A percentile compares a stretch with the other conserved stretches of the same genome.
phyloP scores from a whole-genome alignment of 148 eudicot species.

The Vaccinium darrowii region DNA sequence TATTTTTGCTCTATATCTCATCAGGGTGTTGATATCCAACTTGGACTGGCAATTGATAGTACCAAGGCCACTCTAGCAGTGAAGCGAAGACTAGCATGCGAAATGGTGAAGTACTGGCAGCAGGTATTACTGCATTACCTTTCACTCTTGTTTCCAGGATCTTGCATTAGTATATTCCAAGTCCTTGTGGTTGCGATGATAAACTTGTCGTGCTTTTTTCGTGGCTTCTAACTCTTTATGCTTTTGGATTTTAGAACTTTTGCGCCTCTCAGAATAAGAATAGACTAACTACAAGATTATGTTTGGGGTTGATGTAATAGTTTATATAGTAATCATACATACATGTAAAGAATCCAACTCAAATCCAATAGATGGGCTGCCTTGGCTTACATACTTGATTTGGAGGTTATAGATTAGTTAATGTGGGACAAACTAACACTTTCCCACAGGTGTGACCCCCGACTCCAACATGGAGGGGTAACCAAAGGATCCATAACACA shows the following conservation, averaged over 20 bases:
- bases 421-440: neutral
- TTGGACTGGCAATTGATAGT: constrained; percentile 97
- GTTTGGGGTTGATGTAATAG: neutral
- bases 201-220: neutral
- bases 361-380: neutral
- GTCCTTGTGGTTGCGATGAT: neutral
- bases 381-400: neutral
- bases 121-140: constrained; percentile 52
- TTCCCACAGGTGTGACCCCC: neutral
- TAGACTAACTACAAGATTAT: neutral
- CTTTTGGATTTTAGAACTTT: neutral
- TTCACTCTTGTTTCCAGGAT: neutral
- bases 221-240: neutral
- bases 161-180: neutral
- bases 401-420: neutral
- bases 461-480: neutral
- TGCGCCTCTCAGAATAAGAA: neutral
- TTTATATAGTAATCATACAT: too few relatives aligned
- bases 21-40: constrained; percentile 80
- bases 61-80: constrained; percentile 98
- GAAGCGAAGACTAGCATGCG: constrained; percentile 96
- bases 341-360: neutral
- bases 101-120: constrained; percentile 99
- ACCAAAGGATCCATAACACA: neutral
- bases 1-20: constrained; percentile 12